These are phyloP conservation scores for Dillenia suffruticosa DNA, from an alignment of 164 flowering plant species.

Conservation along the genomic window DNA sequence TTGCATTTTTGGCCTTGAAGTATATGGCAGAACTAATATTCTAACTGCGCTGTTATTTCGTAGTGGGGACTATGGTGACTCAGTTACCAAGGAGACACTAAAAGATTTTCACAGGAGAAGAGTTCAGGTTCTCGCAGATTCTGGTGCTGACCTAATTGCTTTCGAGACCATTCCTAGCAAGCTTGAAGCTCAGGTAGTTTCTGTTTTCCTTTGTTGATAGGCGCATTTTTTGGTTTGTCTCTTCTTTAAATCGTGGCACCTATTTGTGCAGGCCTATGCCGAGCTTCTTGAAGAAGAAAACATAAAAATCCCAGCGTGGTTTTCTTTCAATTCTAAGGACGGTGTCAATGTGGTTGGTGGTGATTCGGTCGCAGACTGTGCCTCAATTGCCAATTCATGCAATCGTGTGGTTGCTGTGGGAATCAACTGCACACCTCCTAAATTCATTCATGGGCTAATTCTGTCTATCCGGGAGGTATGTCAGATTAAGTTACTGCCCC, in stretches of 20 bases:
- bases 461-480: conserved; percentile 53
- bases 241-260: not conserved
- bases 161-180: conserved; percentile 94
- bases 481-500: not conserved
- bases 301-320: conserved; percentile 77
- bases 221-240: not conserved
- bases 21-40: too few relatives aligned
- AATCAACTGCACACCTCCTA: conserved; percentile 90
- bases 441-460: conserved; percentile 63
- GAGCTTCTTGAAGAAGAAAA: conserved; percentile 74
- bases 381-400: conserved; percentile 60
- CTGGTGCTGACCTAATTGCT: conserved; percentile 90
- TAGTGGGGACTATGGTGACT: conserved; percentile 79
- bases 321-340: conserved; percentile 75
- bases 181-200: conserved; percentile 78
- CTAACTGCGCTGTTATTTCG: conserved; percentile 1
- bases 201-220: not conserved
- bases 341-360: conserved; percentile 79
- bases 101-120: conserved; percentile 89
- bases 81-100: conserved; percentile 42
- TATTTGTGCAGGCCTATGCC: conserved; percentile 59
- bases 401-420: conserved; percentile 77
- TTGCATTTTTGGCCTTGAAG: too few relatives aligned
- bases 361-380: conserved; percentile 69
- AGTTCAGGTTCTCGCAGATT: conserved; percentile 69